A percentile compares a stretch with the other conserved stretches of the same genome.
Evolutionary conservation across 148 eudicot genomes (phyloP).

Genomic region (Rhododendron simsii): DNA sequence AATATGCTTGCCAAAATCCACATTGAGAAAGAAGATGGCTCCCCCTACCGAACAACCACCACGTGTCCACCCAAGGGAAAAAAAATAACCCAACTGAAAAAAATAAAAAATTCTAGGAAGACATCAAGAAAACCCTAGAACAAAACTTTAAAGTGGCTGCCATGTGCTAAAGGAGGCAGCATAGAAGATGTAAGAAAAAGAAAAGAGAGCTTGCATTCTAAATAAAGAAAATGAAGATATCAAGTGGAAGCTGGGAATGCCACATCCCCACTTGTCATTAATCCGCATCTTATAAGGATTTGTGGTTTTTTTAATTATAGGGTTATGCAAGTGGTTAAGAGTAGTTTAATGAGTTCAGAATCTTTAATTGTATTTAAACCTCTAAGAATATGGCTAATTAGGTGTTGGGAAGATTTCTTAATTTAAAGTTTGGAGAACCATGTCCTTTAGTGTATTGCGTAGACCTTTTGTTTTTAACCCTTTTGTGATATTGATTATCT

Average conservation of each 20-base stretch:
- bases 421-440: conserved; percentile 6
- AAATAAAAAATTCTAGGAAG: neutral
- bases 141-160: conserved; percentile 11
- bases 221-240: neutral
- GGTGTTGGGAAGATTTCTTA: conserved; percentile 1
- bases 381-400: neutral
- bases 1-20: conserved; percentile 4
- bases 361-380: conserved; percentile 11
- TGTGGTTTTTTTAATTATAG: neutral
- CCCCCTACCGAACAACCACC: neutral
- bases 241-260: conserved; percentile 16
- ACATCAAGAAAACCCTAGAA: neutral
- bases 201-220: conserved; percentile 19
- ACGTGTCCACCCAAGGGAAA: neutral
- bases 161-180: conserved; percentile 32
- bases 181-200: neutral
- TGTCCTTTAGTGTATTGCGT: neutral
- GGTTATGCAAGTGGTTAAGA: neutral
- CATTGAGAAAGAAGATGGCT: neutral
- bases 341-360: neutral
- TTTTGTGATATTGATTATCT: conserved; percentile 5
- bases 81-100: neutral
- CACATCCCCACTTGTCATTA: conserved; percentile 26
- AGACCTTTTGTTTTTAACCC: conserved; percentile 1
- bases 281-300: neutral